These are phyloP conservation scores for Prosopis cineraria DNA, from an alignment of 306 rosid genomes.

Conservation along the genomic window DNA sequence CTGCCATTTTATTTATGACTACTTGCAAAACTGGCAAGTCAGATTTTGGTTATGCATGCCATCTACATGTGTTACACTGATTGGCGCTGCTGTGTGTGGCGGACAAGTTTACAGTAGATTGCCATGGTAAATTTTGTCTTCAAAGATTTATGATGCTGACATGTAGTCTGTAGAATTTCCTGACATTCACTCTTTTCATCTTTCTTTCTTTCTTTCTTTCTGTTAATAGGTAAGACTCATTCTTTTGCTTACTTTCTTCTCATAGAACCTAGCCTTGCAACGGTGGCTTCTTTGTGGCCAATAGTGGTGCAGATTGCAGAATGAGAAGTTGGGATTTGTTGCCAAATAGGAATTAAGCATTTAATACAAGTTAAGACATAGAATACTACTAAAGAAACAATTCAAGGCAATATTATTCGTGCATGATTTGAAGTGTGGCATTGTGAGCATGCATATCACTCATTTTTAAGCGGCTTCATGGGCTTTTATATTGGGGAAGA, in stretches of 20 bases:
- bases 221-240: neutral
- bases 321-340: neutral
- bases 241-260: neutral
- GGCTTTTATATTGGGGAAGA: neutral
- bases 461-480: neutral
- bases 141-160: neutral
- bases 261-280: neutral
- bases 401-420: neutral
- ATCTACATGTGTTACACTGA: neutral
- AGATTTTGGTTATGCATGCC: neutral
- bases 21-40: neutral
- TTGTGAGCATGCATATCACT: neutral
- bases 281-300: neutral
- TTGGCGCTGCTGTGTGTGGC: neutral
- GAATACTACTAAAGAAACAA: too few relatives aligned
- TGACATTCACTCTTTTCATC: neutral
- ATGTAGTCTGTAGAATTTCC: neutral
- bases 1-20: neutral
- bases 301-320: neutral
- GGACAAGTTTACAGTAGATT: neutral
- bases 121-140: neutral
- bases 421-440: neutral
- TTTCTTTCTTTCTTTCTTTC: neutral
- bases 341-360: neutral
- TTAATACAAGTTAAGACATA: neutral